A percentile compares a stretch with the other conserved stretches of the same genome.
phyloP scores from a whole-genome alignment of 495 filamentous ascomycete species.

The Recurvomyces mirabilis region DNA sequence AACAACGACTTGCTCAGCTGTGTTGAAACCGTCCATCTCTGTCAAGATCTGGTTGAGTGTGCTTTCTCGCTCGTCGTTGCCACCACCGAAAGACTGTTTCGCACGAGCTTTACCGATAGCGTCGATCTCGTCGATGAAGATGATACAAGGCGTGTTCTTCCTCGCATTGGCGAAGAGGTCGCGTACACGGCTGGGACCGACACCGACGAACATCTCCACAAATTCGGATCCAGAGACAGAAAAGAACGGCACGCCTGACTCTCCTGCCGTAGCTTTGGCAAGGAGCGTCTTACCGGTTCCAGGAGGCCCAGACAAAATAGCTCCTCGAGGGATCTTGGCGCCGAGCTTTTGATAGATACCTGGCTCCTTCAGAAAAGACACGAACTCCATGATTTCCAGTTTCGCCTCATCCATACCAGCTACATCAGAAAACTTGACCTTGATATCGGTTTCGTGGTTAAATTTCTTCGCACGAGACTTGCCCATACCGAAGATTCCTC shows the following conservation, averaged over 20 bases:
- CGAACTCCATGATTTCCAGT: conserved; percentile 97
- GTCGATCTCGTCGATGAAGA: conserved; percentile 99
- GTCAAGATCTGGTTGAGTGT: conserved; percentile 97
- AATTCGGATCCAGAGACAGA: conserved; percentile 97
- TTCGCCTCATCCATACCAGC: conserved; percentile 99
- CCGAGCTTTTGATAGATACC: conserved; percentile 84
- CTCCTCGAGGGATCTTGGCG: conserved; percentile 93
- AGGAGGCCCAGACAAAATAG: conserved; percentile 89
- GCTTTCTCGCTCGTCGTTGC: conserved; percentile 92
- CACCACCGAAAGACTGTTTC: conserved; percentile 65
- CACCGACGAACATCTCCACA: conserved; percentile 98
- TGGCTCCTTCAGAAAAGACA: conserved; percentile 86
- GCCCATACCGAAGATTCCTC: conserved; percentile 86
- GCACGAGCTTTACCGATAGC: conserved; percentile 85
- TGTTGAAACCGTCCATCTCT: conserved; percentile 99
- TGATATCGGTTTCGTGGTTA: conserved; percentile 91
- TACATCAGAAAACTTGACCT: conserved; percentile 92
- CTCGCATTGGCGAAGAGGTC: conserved; percentile 91
- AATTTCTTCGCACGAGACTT: conserved; percentile 93
- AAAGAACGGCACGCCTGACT: conserved; percentile 96
- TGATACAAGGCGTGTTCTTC: conserved; percentile 94
- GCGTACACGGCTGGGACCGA: conserved; percentile 86
- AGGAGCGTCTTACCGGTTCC: conserved; percentile 97
- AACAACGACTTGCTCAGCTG: conserved; percentile 93
- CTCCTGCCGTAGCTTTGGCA: conserved; percentile 93